phyloP scores from a whole-genome alignment of 1,284 basidiomycete genomes.

The Pulveroboletus sp. region DNA sequence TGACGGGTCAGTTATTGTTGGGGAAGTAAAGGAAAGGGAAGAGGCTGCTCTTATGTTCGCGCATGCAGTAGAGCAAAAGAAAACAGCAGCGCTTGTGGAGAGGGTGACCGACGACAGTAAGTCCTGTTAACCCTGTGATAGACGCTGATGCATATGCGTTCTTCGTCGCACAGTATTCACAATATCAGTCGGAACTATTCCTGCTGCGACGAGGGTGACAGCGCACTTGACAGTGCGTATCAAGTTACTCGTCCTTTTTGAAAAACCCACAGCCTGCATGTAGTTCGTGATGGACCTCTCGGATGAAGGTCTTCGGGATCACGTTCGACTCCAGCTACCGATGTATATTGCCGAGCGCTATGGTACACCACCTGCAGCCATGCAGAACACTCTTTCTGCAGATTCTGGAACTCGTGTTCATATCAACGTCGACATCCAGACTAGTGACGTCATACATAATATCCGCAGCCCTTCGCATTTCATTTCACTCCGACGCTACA shows the following conservation, averaged over 20 bases:
- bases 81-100: slow-evolving; percentile 48
- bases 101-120: slow-evolving; percentile 53
- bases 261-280: background rate
- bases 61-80: slow-evolving; percentile 44
- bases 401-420: slow-evolving; percentile 39
- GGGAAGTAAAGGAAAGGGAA: slow-evolving; percentile 50
- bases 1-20: slow-evolving; percentile 45
- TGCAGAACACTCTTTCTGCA: slow-evolving; percentile 37
- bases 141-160: background rate
- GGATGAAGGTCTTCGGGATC: slow-evolving; percentile 47
- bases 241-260: background rate
- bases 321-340: slow-evolving; percentile 54
- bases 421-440: slow-evolving; percentile 49
- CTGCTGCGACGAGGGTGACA: slow-evolving; percentile 41
- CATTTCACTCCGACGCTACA: slow-evolving; percentile 36
- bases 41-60: slow-evolving; percentile 47
- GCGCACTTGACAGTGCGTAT: slow-evolving; percentile 46
- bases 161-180: slow-evolving; percentile 47
- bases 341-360: slow-evolving; percentile 52
- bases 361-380: slow-evolving; percentile 43
- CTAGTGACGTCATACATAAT: slow-evolving; percentile 41
- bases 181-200: slow-evolving; percentile 56
- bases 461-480: slow-evolving; percentile 47
- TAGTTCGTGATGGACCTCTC: slow-evolving; percentile 45
- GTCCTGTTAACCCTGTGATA: slow-evolving; percentile 17